Conservation (phyloP, 805 yeast species). For the Ogataea parapolymorpha region DNA sequence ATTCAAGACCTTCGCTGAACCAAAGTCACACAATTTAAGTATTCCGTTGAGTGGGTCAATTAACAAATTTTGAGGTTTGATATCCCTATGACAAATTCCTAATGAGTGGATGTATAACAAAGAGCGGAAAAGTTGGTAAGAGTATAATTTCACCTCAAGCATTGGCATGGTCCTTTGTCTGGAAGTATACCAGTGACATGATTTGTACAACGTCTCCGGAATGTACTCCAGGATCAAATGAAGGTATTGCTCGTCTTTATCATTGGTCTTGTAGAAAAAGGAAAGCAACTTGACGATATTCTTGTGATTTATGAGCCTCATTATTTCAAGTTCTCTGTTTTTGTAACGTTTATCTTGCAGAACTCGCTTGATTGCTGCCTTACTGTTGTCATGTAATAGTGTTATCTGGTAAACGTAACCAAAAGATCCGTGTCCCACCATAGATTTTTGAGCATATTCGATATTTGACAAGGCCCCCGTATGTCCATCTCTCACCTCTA, state of each 20-base stretch:
- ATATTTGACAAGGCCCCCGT: conserved; percentile 61
- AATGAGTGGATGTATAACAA: conserved; percentile 72
- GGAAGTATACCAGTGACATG: conserved; percentile 79
- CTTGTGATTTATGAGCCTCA: conserved; percentile 83
- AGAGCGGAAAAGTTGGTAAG: conserved; percentile 74
- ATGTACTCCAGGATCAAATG: conserved; percentile 87
- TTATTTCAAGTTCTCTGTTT: conserved; percentile 91
- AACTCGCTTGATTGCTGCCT: conserved; percentile 94
- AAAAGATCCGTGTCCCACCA: conserved; percentile 99
- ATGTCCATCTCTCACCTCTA: conserved; percentile 69
- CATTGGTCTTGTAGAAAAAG: conserved; percentile 67
- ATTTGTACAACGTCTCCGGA: conserved; percentile 94
- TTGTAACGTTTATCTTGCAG: conserved; percentile 92
- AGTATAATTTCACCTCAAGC: conserved; percentile 81
- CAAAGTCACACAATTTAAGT: conserved; percentile 93
- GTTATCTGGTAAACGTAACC: conserved; percentile 95
- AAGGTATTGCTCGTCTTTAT: conserved; percentile 75
- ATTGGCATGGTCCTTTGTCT: conserved; percentile 80
- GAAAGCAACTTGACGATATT: conserved; percentile 86
- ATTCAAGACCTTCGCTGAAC: conserved; percentile 86
- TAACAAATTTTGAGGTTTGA: conserved; percentile 84
- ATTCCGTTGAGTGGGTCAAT: conserved; percentile 84
- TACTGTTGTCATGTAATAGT: conserved; percentile 66
- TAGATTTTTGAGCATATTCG: conserved; percentile 76
- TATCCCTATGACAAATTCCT: conserved; percentile 88